Base-by-base conservation (phyloP, 2,329 filamentous ascomycete genomes). In the Taxawa tesnikishii region DNA sequence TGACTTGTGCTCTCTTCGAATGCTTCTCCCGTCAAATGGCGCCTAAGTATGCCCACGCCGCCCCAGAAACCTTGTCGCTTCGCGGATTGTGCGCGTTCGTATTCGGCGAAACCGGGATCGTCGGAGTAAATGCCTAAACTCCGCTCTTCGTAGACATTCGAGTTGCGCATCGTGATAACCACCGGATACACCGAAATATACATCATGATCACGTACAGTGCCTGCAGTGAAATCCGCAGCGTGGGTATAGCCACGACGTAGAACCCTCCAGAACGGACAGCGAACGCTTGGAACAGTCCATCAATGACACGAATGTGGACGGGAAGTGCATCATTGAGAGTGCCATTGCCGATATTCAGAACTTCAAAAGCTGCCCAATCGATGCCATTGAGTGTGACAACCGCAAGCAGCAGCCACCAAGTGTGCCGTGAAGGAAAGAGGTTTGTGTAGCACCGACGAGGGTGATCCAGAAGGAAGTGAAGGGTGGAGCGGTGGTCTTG, bases 151-250 rank as follows among this genome's bases (percentile, higher is more conserved):
- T 76, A 76, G 4, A 71, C 67, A 39, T 73, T 75, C 18, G 64
- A 68, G 32, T 69, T 65, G 26, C 73, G 65, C 52, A 77, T 73
- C 12, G 62, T 70, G 32, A 77, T 73, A 10, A 70, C 70, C 18
- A 75, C 68, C 0, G 73, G 73, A 37, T 72, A 74, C 4, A 70
- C 65, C 4, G 67, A 66, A 28, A 77, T 74, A 49, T 75, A 77
- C 73, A 78, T 77, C 73, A 77, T 76, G 27, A 73, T 61, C 0
- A 76, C 56, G 36, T 74, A 68, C 19, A 71, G 63, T 21, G 75
- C 62, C 36, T 73, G 72, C 0, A 74, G 61, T 3, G 60, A 64
- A 4, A 72, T 67, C 23, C 65, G 68, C 2, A 74, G 56, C 1
- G 47, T 48, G 3, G 65, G 49, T 5, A 53, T 51, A 12, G 56